phyloP scores from a whole-genome alignment of 2,329 filamentous ascomycete genomes.

The Hymenotorrendiella dingleyae region DNA sequence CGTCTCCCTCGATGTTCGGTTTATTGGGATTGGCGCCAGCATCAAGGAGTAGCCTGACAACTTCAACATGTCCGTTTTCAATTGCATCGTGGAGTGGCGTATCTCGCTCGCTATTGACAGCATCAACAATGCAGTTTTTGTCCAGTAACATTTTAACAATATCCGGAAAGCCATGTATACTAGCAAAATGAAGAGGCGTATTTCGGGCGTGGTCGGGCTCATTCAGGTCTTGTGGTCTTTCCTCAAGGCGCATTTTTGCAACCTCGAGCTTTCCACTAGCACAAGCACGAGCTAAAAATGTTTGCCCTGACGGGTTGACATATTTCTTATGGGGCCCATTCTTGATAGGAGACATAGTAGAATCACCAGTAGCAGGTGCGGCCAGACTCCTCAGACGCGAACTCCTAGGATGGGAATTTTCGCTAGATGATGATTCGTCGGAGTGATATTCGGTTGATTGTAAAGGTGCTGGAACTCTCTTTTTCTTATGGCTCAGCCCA shows the following conservation, averaged over 20 bases:
- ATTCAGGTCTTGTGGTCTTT: conserved; percentile 83
- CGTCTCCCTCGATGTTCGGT: conserved; percentile 86
- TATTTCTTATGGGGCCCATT: conserved; percentile 75
- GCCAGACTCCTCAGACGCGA: conserved; percentile 51
- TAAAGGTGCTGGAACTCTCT: conserved; percentile 54
- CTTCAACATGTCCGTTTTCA: conserved; percentile 86
- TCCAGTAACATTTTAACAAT: conserved; percentile 85
- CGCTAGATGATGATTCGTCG: conserved; percentile 58
- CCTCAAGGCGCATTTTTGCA: conserved; percentile 62
- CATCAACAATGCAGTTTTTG: conserved; percentile 79
- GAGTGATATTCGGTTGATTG: conserved; percentile 60
- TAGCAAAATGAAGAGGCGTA: conserved; percentile 87
- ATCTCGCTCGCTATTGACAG: conserved; percentile 73
- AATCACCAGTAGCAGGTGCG: conserved; percentile 50
- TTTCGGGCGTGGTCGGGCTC: conserved; percentile 93
- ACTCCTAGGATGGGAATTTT: conserved; percentile 52
- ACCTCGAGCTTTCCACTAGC: conserved; percentile 76
- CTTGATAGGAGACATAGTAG: conserved; percentile 61
- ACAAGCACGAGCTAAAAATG: conserved; percentile 82
- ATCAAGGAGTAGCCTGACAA: conserved; percentile 76
- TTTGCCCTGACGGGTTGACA: conserved; percentile 88
- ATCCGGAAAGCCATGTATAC: conserved; percentile 77
- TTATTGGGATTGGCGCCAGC: conserved; percentile 89
- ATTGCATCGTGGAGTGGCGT: conserved; percentile 94
- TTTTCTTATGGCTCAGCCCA: conserved; percentile 54